Evolutionary conservation across 2,329 filamentous ascomycete species (phyloP), one percentile per base, ranked within the genome.

Genomic region (Cytospora chrysosperma): DNA sequence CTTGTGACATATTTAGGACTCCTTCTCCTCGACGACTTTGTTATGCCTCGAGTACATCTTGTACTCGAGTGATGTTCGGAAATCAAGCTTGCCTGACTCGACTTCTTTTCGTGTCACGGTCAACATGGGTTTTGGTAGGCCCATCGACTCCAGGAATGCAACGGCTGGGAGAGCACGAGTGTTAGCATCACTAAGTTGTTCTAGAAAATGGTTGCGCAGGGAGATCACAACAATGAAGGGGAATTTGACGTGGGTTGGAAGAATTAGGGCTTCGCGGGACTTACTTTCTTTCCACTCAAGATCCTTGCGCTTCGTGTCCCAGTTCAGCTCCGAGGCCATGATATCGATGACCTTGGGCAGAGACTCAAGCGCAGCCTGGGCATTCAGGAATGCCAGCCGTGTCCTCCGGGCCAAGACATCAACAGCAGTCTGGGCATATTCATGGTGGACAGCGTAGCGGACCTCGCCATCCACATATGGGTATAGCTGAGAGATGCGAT

Each of bases 401-500:
- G 91, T 97, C 66, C 93, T 84, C 64, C 94, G 85, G 3, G 93
- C 93, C 54, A 97, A 81, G 15, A 97, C 90, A 73, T 97, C 93
- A 19, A 93, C 89, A 1, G 92, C 92, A 3, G 92, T 96, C 76
- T 96, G 91, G 4, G 94, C 94, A 72, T 96, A 96, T 78, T 97
- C 94, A 75, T 96, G 89, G 57, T 88, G 83, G 49, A 96, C 87
- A 27, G 92, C 92, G 74, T 97, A 97, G 61, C 92, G 87, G 49
- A 97, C 84, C 78, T 98, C 94, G 56, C 93, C 93, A 72, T 97
- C 93, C 28, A 97, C 87, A 75, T 95, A 97, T 17, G 93, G 92
- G 76, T 97, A 97, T 30, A 96, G 81, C 19, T 84, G 77, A 3
- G 90, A 89, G 67, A 97, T 89, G 67, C 92, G 88, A 76, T 90